Conservation (phyloP, 176 grass and related monocot species). For the Carex myosuroides region DNA sequence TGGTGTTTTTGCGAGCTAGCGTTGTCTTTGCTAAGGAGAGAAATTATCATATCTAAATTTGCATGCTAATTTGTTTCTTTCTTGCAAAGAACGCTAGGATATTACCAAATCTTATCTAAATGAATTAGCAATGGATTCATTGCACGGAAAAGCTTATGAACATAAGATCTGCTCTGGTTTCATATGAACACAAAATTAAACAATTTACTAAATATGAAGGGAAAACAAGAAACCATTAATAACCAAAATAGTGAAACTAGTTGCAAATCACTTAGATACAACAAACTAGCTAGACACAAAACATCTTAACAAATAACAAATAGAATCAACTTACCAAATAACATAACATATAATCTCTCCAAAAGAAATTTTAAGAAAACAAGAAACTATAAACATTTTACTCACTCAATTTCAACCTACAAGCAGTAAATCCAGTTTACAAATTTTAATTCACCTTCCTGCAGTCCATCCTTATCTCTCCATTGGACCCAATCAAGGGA, state of each 20-base stretch:
- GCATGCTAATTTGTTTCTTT: neutral
- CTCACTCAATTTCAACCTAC: neutral
- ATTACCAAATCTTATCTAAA: neutral
- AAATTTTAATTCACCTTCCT: slow-evolving; percentile 22
- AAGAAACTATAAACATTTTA: neutral
- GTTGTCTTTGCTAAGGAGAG: neutral
- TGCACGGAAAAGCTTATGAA: neutral
- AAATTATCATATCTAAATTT: neutral
- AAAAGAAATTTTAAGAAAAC: neutral
- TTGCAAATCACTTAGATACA: neutral
- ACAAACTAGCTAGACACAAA: neutral
- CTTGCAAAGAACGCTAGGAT: neutral
- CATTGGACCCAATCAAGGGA: slow-evolving; percentile 17
- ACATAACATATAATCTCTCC: neutral
- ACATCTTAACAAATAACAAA: neutral
- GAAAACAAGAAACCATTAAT: neutral
- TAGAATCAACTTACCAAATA: neutral
- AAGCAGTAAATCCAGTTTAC: neutral
- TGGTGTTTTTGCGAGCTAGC: neutral
- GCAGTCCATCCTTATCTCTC: slow-evolving; percentile 26
- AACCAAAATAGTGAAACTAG: neutral
- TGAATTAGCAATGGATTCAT: neutral
- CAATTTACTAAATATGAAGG: neutral
- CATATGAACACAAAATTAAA: neutral
- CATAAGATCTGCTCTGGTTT: neutral